Conservation (phyloP, 2,329 filamentous ascomycete species). For the Moelleriella libera region DNA sequence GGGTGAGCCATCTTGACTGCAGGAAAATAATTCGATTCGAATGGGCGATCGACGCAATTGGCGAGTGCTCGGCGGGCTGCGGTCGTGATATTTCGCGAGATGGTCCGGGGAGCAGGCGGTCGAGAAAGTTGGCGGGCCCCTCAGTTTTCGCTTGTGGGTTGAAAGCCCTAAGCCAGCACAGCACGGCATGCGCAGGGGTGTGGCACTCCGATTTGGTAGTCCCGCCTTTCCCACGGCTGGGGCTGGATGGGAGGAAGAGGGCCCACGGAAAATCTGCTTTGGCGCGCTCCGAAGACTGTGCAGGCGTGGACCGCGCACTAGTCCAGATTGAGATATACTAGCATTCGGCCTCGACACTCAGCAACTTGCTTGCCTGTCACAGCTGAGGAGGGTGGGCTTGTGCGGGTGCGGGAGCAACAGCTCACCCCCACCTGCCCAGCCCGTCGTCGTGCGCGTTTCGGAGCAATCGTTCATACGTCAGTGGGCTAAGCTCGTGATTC, state of each 20-base stretch:
- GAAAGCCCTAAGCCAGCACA: slow-evolving; percentile 14
- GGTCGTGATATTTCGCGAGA: not conserved
- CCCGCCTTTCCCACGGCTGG: not conserved
- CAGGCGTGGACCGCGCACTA: no score
- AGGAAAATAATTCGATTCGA: slow-evolving; percentile 5
- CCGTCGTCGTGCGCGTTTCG: no score
- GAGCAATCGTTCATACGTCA: not conserved
- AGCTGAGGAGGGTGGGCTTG: no score
- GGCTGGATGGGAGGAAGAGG: no score
- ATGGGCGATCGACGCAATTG: slow-evolving; percentile 10
- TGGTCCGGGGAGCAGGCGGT: no score
- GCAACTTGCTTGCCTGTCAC: no score
- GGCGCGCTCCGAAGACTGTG: slow-evolving; percentile 5
- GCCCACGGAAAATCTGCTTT: slow-evolving; percentile 9
- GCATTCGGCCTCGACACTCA: no score
- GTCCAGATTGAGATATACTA: no score
- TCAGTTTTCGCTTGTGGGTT: slow-evolving; percentile 13
- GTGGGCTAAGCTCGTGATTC: not conserved
- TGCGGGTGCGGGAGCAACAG: no score
- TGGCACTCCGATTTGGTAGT: not conserved
- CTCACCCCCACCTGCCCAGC: no score
- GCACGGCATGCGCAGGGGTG: not conserved
- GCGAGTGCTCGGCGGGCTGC: not conserved
- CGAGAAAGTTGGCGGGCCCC: slow-evolving; percentile 2
- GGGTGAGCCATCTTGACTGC: slow-evolving; percentile 44